phyloP scores from a whole-genome alignment of 768 basidiomycete species.

The Cubamyces lactineus region DNA sequence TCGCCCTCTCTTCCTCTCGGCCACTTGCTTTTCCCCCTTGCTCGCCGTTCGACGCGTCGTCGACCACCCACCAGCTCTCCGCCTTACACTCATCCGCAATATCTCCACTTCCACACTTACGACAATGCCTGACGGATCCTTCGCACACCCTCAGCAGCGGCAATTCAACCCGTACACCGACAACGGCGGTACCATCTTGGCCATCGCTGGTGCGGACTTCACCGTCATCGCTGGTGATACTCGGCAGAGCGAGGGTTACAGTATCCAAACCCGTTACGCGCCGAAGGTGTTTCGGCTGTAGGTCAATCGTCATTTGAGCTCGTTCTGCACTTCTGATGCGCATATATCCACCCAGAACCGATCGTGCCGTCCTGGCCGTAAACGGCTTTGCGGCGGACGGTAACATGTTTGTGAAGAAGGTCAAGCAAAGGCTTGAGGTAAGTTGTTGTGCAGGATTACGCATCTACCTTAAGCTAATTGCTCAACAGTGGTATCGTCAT shows the following conservation, averaged over 20 bases:
- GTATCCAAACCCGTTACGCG: slow-evolving; percentile 96
- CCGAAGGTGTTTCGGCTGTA: slow-evolving; percentile 94
- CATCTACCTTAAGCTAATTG: background rate
- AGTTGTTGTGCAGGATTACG: slow-evolving; percentile 31
- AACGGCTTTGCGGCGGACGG: slow-evolving; percentile 98
- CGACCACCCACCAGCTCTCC: background rate
- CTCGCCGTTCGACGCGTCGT: slow-evolving; percentile 14
- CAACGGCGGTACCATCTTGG: slow-evolving; percentile 96
- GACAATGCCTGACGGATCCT: slow-evolving; percentile 36
- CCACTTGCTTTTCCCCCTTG: slow-evolving; percentile 8
- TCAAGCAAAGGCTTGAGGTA: slow-evolving; percentile 94
- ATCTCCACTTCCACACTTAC: too few species aligned
- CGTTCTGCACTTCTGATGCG: background rate
- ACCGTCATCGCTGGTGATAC: slow-evolving; percentile 96
- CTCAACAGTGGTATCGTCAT: slow-evolving; percentile 89
- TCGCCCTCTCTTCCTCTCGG: slow-evolving; percentile 8
- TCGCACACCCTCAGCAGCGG: slow-evolving; percentile 49
- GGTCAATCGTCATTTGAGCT: slow-evolving; percentile 40
- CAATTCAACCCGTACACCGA: slow-evolving; percentile 89
- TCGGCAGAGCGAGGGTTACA: slow-evolving; percentile 95
- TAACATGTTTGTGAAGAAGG: slow-evolving; percentile 96
- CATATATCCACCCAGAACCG: slow-evolving; percentile 59
- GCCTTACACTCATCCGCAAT: too few species aligned
- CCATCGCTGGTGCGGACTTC: slow-evolving; percentile 93
- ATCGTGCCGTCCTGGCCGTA: slow-evolving; percentile 90